Evolutionary conservation across 192 early-diverging fungal species (phyloP).

Genomic region (Coemansia nantahalensis): DNA sequence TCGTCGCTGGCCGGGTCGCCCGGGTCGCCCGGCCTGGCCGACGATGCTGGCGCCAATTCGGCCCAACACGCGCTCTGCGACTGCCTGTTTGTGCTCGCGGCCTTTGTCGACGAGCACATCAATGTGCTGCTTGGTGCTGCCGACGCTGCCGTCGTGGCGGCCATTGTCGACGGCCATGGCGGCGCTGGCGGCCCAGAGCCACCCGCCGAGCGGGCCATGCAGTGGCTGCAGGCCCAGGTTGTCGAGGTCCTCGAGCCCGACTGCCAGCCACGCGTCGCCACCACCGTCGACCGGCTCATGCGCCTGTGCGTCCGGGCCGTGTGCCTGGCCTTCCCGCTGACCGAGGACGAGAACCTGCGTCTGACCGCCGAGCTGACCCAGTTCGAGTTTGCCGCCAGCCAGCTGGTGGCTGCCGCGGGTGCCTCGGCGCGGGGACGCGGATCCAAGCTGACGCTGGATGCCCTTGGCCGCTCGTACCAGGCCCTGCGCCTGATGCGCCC

Average conservation of each 20-base stretch:
- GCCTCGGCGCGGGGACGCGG: neutral
- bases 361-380: conserved; percentile 25
- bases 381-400: conserved; percentile 44
- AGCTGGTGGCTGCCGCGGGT: conserved; percentile 6
- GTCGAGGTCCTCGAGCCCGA: conserved; percentile 8
- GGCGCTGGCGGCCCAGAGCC: neutral
- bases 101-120: conserved; percentile 9
- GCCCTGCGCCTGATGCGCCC: conserved; percentile 27
- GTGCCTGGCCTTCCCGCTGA: conserved; percentile 25
- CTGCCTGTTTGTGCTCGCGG: neutral
- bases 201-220: conserved; percentile 10
- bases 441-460: conserved; percentile 3
- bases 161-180: neutral
- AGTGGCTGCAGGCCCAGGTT: conserved; percentile 33
- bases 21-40: neutral
- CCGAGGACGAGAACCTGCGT: conserved; percentile 22
- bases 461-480: conserved; percentile 11
- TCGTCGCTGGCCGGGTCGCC: conserved; percentile 4
- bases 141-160: conserved; percentile 4
- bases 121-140: conserved; percentile 7
- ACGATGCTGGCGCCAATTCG: neutral
- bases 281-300: conserved; percentile 15
- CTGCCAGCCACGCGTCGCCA: conserved; percentile 1
- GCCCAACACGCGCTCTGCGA: neutral
- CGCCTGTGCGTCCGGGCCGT: conserved; percentile 7